A percentile compares a stretch with the other conserved stretches of the same genome.
Evolutionary conservation across 2,329 filamentous ascomycete genomes (phyloP).

Genomic region (Capronia coronata): DNA sequence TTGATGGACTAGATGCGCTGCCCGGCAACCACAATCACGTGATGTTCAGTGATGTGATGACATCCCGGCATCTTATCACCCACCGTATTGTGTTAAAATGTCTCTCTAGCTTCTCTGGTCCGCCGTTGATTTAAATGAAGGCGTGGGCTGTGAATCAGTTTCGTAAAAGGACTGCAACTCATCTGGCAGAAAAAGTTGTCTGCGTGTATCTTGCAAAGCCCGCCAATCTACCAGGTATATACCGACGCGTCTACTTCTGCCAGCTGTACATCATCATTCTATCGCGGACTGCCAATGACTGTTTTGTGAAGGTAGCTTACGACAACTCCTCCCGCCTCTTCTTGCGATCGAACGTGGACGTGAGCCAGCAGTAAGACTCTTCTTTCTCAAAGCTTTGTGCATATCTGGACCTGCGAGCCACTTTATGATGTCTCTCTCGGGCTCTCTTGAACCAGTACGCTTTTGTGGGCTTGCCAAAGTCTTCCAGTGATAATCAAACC

Average conservation of each 20-base stretch:
- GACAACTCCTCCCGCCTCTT: not conserved
- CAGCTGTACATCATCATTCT: not conserved
- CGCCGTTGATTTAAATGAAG: not conserved
- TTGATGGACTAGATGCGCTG: not conserved
- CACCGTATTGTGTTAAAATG: not conserved
- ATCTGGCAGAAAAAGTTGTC: not conserved
- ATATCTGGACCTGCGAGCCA: conserved; percentile 3
- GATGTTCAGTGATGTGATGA: not conserved
- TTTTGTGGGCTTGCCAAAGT: conserved; percentile 8
- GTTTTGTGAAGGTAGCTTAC: not conserved
- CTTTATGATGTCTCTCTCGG: conserved; percentile 16
- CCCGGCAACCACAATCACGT: not conserved
- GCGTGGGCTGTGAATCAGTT: not conserved
- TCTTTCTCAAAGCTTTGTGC: conserved; percentile 5
- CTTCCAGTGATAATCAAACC: conserved; percentile 7
- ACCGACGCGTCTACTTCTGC: not conserved
- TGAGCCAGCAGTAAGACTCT: conserved; percentile 9
- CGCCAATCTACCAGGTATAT: too few relatives aligned
- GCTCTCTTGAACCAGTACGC: conserved; percentile 8
- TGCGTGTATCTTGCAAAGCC: not conserved
- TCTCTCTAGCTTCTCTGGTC: not conserved
- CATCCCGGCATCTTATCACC: not conserved
- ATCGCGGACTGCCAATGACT: not conserved
- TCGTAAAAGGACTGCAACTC: not conserved
- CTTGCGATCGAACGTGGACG: conserved; percentile 4